These are phyloP conservation scores for Acacia concinna DNA, from an alignment of 331 rosid genomes.

Conservation along the genomic window DNA sequence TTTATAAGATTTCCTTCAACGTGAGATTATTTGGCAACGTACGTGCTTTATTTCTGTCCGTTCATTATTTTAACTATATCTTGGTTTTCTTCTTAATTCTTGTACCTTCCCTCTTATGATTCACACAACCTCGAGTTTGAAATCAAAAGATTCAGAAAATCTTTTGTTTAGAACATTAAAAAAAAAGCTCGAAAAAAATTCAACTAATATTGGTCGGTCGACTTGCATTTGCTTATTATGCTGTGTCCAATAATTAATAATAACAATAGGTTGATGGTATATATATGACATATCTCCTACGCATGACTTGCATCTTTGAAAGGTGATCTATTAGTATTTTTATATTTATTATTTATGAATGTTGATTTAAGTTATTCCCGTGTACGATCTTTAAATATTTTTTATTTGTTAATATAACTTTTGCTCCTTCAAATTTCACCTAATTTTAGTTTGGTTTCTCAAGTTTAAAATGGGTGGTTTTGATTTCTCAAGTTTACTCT, in stretches of 20 bases:
- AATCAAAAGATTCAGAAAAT: not conserved
- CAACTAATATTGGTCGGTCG: not conserved
- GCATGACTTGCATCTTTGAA: not conserved
- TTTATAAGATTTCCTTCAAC: slow-evolving; percentile 23
- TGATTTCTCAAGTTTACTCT: too few relatives aligned
- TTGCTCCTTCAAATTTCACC: too few relatives aligned
- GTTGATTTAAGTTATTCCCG: not conserved
- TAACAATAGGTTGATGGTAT: not conserved
- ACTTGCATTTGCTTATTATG: not conserved
- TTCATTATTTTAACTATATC: not conserved
- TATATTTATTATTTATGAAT: not conserved
- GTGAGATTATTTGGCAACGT: slow-evolving; percentile 30
- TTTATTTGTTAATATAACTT: too few relatives aligned
- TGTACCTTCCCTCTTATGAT: not conserved
- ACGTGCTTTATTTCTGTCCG: slow-evolving; percentile 21
- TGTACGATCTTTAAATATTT: not conserved
- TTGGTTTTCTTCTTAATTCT: not conserved
- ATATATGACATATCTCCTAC: not conserved
- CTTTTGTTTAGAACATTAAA: not conserved
- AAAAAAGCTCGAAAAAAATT: not conserved
- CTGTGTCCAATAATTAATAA: not conserved
- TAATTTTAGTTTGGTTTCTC: too few relatives aligned
- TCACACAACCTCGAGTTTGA: not conserved
- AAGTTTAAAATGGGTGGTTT: too few relatives aligned
- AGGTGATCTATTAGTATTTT: not conserved